Base-by-base conservation (phyloP, 2,329 filamentous ascomycete genomes). In the Phialophora expanda region DNA sequence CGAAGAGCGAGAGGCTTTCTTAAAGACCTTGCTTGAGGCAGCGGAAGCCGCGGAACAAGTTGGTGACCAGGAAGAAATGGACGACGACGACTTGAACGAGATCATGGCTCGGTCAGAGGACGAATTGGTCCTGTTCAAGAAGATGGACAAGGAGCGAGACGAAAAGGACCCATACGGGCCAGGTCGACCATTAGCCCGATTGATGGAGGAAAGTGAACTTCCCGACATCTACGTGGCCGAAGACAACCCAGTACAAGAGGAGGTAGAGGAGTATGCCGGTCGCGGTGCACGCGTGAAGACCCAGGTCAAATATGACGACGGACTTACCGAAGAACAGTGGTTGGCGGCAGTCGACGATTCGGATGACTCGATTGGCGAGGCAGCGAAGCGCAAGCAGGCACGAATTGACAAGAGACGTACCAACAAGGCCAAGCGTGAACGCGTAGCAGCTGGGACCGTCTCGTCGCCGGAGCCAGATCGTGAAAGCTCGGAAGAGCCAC, bases 281-380 rank as follows among this genome's bases (percentile, higher is more conserved):
- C 93, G 95, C 78, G 95, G 95, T 73, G 94, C 94, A 69, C 91
- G 95, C 81, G 95, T 99, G 80, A 89, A 96, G 67, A 97, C 93
- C 71, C 89, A 92, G 75, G 93, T 97, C 74, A 91, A 90, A 78
- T 99, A 99, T 73, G 95, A 99, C 74, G 95, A 99, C 75, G 95
- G 96, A 60, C 87, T 99, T 32, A 98, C 95, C 0, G 96, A 99
- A 80, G 95, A 99, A 81, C 96, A 99, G 78, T 99, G 95, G 95
- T 86, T 98, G 59, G 94, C 97, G 83, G 95, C 95, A 61, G 94
- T 99, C 34, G 95, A 99, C 76, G 94, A 96, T 67, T 93, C 97
- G 58, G 95, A 99, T 1, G 95, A 99, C 76, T 89, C 88, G 0
- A 93, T 97, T 32, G 95, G 98, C 76, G 93, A 92, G 61, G 95